Evolutionary conservation across 2,329 filamentous ascomycete species (phyloP).

Genomic region (Verruconis gallopava): DNA sequence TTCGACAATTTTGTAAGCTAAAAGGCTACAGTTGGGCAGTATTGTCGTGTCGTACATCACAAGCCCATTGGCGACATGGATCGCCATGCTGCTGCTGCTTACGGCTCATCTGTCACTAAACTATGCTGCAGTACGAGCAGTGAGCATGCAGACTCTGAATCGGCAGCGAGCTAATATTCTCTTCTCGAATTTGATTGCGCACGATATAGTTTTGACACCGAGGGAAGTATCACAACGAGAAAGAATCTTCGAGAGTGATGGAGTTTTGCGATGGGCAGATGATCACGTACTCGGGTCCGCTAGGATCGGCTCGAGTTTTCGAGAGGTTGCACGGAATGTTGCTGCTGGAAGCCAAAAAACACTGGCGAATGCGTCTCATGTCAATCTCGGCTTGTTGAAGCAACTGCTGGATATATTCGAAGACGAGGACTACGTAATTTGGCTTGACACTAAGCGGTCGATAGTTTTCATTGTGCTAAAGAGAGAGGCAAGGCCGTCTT

Average conservation of each 20-base stretch:
- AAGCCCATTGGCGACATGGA: slow-evolving; percentile 59
- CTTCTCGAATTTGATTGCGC: slow-evolving; percentile 42
- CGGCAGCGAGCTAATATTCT: slow-evolving; percentile 74
- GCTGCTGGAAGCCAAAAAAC: background rate
- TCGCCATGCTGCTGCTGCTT: slow-evolving; percentile 57
- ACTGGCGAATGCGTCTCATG: background rate
- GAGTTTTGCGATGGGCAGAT: slow-evolving; percentile 45
- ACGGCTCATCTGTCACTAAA: slow-evolving; percentile 71
- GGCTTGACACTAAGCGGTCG: slow-evolving; percentile 31
- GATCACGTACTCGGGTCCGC: slow-evolving; percentile 38
- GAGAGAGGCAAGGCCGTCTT: slow-evolving; percentile 34
- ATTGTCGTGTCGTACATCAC: slow-evolving; percentile 66
- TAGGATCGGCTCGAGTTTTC: slow-evolving; percentile 39
- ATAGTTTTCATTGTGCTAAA: slow-evolving; percentile 52
- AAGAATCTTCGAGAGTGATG: slow-evolving; percentile 49
- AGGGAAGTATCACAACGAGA: slow-evolving; percentile 48
- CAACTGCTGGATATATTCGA: slow-evolving; percentile 38
- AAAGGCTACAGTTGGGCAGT: slow-evolving; percentile 48
- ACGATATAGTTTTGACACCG: slow-evolving; percentile 44
- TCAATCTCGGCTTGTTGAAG: slow-evolving; percentile 24
- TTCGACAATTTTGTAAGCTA: background rate
- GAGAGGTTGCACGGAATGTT: background rate
- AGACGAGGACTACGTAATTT: slow-evolving; percentile 48
- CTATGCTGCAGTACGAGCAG: slow-evolving; percentile 70
- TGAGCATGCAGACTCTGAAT: slow-evolving; percentile 75